These are phyloP conservation scores for Aschersonia sp. DNA, from an alignment of 2,329 filamentous ascomycete genomes.

Conservation along the genomic window DNA sequence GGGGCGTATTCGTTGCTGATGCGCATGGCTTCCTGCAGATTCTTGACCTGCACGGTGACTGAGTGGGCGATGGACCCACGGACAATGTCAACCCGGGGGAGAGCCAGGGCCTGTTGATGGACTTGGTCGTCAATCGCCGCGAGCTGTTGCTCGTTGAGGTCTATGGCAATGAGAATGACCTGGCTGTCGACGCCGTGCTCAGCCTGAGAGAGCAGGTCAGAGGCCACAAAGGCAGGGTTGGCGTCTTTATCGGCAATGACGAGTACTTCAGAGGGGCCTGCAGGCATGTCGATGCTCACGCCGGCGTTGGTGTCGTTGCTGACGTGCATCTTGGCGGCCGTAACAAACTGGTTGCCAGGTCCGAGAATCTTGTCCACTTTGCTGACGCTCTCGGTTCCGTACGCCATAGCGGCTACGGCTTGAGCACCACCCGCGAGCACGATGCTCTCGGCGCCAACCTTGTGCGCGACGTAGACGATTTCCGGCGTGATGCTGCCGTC, in stretches of 20 bases:
- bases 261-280: constrained; percentile 91
- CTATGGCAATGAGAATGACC: constrained; percentile 79
- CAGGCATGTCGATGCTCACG: constrained; percentile 96
- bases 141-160: constrained; percentile 57
- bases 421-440: constrained; percentile 92
- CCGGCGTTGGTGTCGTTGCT: constrained; percentile 93
- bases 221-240: constrained; percentile 89
- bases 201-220: constrained; percentile 85
- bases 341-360: constrained; percentile 96
- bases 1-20: constrained; percentile 92
- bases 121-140: constrained; percentile 82
- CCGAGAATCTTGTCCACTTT: constrained; percentile 99
- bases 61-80: constrained; percentile 82
- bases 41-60: constrained; percentile 64
- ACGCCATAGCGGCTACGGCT: constrained; percentile 91
- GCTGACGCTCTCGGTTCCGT: constrained; percentile 82
- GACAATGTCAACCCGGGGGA: constrained; percentile 88
- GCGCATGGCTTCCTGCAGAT: constrained; percentile 57
- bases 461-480: constrained; percentile 95
- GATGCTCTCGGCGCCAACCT: constrained; percentile 89
- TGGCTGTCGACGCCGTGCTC: constrained; percentile 96
- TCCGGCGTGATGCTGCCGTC: constrained; percentile 90
- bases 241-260: constrained; percentile 80
- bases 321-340: constrained; percentile 95
- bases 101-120: constrained; percentile 68